Conservation (phyloP, 179 eudicot species). For the Silene vulgaris region DNA sequence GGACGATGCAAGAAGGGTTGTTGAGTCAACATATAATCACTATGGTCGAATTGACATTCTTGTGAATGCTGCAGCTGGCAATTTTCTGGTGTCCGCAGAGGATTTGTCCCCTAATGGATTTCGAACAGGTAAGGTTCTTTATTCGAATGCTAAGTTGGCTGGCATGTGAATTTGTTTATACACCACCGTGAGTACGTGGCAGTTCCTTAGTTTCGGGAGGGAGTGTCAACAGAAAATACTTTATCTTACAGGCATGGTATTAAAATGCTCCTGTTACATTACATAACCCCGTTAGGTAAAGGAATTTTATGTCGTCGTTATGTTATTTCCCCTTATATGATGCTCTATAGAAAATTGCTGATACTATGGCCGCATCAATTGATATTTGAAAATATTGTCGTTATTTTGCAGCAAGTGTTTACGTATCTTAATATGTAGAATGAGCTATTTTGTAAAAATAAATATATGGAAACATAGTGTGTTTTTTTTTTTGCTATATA, state of each 20-base stretch:
- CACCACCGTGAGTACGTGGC: not conserved
- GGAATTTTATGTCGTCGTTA: too few relatives aligned
- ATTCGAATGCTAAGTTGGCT: not conserved
- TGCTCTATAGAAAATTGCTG: too few relatives aligned
- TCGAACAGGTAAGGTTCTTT: conserved; percentile 57
- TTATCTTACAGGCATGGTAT: not conserved
- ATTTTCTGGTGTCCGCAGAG: conserved; percentile 87
- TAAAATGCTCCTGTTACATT: too few relatives aligned
- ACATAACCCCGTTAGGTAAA: too few relatives aligned
- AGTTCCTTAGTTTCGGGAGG: not conserved
- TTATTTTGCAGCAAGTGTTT: too few relatives aligned
- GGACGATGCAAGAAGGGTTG: conserved; percentile 76
- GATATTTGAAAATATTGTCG: too few relatives aligned
- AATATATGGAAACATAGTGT: too few relatives aligned
- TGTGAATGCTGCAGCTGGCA: conserved; percentile 99
- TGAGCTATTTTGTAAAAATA: too few relatives aligned
- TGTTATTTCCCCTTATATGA: too few relatives aligned
- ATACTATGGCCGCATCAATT: too few relatives aligned
- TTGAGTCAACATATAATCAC: conserved; percentile 69
- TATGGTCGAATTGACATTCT: conserved; percentile 90
- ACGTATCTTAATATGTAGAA: too few relatives aligned
- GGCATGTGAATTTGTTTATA: not conserved
- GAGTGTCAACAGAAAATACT: not conserved
- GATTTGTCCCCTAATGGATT: conserved; percentile 95
- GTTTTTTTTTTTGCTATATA: too few relatives aligned